A percentile compares a stretch with the other conserved stretches of the same genome.
phyloP scores from a whole-genome alignment of 2,329 filamentous ascomycete species.

The Pseudogymnoascus sp. region DNA sequence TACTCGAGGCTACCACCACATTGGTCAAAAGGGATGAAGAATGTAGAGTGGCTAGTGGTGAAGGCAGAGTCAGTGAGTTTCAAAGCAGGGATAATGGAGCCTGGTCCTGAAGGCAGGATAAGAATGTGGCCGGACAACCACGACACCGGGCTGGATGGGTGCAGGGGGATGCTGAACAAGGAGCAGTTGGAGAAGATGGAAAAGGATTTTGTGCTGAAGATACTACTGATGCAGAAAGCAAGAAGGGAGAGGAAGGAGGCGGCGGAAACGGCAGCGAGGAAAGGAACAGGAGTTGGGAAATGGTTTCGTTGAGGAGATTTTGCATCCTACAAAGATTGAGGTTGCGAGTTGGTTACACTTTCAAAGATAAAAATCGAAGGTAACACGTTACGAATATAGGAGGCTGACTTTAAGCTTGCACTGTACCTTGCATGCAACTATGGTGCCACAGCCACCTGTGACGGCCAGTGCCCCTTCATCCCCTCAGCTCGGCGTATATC shows the following conservation, averaged over 20 bases:
- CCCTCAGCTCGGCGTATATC: neutral
- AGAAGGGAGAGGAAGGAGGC: slow-evolving; percentile 14
- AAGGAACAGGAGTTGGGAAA: neutral
- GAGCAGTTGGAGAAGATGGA: slow-evolving; percentile 29
- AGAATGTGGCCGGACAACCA: slow-evolving; percentile 29
- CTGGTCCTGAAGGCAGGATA: slow-evolving; percentile 26
- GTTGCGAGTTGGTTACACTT: neutral
- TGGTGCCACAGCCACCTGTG: neutral
- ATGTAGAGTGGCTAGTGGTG: slow-evolving; percentile 38
- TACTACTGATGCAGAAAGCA: slow-evolving; percentile 13
- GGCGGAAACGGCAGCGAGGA: neutral
- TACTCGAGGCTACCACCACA: slow-evolving; percentile 39
- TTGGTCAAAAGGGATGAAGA: slow-evolving; percentile 41
- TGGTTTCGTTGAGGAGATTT: neutral
- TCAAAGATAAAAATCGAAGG: neutral
- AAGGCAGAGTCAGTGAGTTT: slow-evolving; percentile 37
- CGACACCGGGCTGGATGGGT: slow-evolving; percentile 38
- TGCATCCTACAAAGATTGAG: neutral
- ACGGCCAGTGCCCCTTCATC: neutral
- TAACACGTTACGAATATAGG: neutral
- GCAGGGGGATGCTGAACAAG: slow-evolving; percentile 32
- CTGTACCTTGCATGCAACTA: neutral
- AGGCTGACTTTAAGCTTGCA: neutral
- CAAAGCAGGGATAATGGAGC: slow-evolving; percentile 30
- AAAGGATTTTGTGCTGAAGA: slow-evolving; percentile 10